Conservation (phyloP, 2,329 filamentous ascomycete genomes). For the Fusarium verrucosum region DNA sequence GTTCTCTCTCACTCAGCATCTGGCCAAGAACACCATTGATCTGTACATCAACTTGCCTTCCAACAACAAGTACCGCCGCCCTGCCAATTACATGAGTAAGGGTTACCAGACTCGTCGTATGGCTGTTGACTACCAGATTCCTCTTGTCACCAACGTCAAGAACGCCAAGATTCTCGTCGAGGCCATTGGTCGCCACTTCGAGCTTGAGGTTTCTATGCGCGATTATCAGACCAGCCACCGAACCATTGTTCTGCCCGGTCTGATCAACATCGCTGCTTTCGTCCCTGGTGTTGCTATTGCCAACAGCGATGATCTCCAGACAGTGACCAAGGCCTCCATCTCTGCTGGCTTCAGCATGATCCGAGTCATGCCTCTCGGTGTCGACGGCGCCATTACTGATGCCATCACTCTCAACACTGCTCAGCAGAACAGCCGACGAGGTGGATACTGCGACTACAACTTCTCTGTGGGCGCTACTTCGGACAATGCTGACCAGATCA, state of each 20-base stretch:
- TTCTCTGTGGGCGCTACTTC: slow-evolving; percentile 79
- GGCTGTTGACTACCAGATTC: slow-evolving; percentile 97
- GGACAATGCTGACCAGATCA: slow-evolving; percentile 78
- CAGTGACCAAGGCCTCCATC: slow-evolving; percentile 77
- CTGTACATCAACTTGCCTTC: slow-evolving; percentile 99
- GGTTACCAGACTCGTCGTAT: slow-evolving; percentile 96
- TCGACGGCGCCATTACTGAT: slow-evolving; percentile 78
- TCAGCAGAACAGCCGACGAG: slow-evolving; percentile 74
- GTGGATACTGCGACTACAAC: slow-evolving; percentile 81
- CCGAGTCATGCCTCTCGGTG: slow-evolving; percentile 78
- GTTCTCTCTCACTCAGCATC: slow-evolving; percentile 95
- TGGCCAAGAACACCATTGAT: slow-evolving; percentile 98
- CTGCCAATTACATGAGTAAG: slow-evolving; percentile 98
- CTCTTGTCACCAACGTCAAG: slow-evolving; percentile 98
- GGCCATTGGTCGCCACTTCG: slow-evolving; percentile 88
- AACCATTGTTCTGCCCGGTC: slow-evolving; percentile 75
- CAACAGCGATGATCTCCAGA: slow-evolving; percentile 73
- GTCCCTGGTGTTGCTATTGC: slow-evolving; percentile 75
- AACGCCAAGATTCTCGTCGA: slow-evolving; percentile 98
- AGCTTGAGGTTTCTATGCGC: slow-evolving; percentile 81
- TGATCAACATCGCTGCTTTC: slow-evolving; percentile 83
- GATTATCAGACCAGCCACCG: slow-evolving; percentile 93
- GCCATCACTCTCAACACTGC: slow-evolving; percentile 75
- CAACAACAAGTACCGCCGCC: slow-evolving; percentile 94
- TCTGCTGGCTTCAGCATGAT: slow-evolving; percentile 83